A percentile compares a stretch with the other conserved stretches of the same genome.
Conservation (phyloP, 2,329 filamentous ascomycete genomes). For the Teratosphaeria pseudoeucalypti region DNA sequence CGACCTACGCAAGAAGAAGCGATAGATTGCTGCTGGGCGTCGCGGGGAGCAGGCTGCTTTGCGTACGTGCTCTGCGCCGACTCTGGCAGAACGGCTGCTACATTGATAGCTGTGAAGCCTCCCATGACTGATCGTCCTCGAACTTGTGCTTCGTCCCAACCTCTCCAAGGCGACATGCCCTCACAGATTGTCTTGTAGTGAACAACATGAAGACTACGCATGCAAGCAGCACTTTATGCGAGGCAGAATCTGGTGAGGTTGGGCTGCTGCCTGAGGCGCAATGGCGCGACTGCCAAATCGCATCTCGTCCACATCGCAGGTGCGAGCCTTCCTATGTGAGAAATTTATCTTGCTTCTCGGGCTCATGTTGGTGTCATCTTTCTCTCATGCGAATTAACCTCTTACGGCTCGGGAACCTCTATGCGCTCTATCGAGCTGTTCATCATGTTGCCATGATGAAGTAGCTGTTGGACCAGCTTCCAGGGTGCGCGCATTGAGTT, state of each 20-base stretch:
- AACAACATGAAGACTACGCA: neutral
- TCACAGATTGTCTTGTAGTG: neutral
- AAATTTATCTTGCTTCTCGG: neutral
- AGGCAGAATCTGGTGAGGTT: neutral
- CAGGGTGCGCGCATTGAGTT: too few relatives aligned
- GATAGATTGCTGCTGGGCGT: slow-evolving; percentile 1
- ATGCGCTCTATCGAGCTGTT: neutral
- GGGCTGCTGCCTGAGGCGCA: neutral
- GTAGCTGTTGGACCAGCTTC: neutral
- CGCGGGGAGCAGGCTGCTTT: neutral
- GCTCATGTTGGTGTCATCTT: neutral
- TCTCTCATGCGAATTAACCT: neutral
- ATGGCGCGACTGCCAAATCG: neutral
- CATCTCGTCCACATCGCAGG: neutral
- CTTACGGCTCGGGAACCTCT: neutral
- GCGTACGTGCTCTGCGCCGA: neutral
- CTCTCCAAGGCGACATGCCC: slow-evolving; percentile 6
- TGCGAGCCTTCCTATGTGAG: neutral
- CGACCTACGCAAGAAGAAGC: neutral
- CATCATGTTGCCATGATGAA: neutral
- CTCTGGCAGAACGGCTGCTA: neutral
- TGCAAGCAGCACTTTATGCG: neutral
- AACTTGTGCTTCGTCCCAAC: slow-evolving; percentile 4
- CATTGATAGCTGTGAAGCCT: slow-evolving; percentile 8
- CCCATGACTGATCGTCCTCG: neutral